Conservation (phyloP, 78 protist genomes). For the Dictyostelium firmibasis region DNA sequence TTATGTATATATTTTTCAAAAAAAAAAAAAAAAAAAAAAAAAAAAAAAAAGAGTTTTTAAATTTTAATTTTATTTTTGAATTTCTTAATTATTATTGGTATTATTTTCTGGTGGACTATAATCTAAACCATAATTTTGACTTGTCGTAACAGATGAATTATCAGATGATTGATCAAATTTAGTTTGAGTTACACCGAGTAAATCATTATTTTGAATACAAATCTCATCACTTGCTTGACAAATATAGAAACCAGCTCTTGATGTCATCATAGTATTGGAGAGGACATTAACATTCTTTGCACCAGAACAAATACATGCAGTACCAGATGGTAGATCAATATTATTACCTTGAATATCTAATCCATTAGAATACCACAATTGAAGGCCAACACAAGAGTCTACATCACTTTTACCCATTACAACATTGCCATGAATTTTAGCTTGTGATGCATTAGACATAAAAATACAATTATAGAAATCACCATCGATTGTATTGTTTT, state of each 20-base stretch:
- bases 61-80: background rate
- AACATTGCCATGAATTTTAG: background rate
- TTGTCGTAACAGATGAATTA: background rate
- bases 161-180: conserved; percentile 59
- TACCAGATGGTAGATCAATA: conserved; percentile 30
- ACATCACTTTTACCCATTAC: conserved; percentile 16
- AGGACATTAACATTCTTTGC: conserved; percentile 7
- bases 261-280: conserved; percentile 42
- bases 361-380: conserved; percentile 11
- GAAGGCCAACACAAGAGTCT: conserved; percentile 24
- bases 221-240: background rate
- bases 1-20: background rate
- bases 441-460: background rate
- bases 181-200: background rate
- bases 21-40: background rate
- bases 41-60: background rate
- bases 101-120: background rate
- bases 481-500: conserved; percentile 53
- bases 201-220: conserved; percentile 30
- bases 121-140: conserved; percentile 32
- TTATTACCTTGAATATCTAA: conserved; percentile 22
- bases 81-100: background rate
- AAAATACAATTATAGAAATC: conserved; percentile 22
- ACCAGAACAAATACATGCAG: conserved; percentile 63
- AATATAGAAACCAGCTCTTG: conserved; percentile 44